A percentile compares a stretch with the other conserved stretches of the same genome.
Evolutionary conservation across 1,284 basidiomycete species (phyloP).

Genomic region (Ustilago crameri): DNA sequence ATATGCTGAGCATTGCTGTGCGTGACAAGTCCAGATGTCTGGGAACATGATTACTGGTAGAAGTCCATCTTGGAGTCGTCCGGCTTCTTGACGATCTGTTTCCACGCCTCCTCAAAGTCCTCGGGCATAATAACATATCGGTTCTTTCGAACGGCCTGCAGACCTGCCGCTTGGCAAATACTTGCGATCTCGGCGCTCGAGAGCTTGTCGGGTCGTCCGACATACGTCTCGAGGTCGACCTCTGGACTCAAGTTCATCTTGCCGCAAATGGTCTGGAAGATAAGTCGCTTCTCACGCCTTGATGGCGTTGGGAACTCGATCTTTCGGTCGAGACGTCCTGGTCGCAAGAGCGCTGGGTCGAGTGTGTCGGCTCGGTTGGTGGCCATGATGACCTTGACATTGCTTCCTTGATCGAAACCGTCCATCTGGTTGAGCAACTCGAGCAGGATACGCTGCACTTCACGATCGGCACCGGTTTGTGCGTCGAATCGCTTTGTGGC

Average conservation of each 20-base stretch:
- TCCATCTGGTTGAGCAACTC: slow-evolving; percentile 99
- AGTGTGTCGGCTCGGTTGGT: slow-evolving; percentile 68
- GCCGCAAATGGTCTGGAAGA: slow-evolving; percentile 96
- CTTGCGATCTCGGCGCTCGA: slow-evolving; percentile 95
- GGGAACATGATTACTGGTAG: slow-evolving; percentile 51
- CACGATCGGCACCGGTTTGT: slow-evolving; percentile 97
- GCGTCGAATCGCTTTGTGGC: slow-evolving; percentile 99
- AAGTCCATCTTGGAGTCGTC: slow-evolving; percentile 67
- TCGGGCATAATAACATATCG: slow-evolving; percentile 94
- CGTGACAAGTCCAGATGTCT: neutral
- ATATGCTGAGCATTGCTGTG: slow-evolving; percentile 21
- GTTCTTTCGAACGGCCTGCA: slow-evolving; percentile 98
- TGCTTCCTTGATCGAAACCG: slow-evolving; percentile 98
- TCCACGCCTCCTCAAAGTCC: slow-evolving; percentile 81
- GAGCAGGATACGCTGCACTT: slow-evolving; percentile 98
- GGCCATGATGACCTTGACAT: slow-evolving; percentile 79
- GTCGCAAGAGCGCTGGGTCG: slow-evolving; percentile 92
- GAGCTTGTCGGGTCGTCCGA: slow-evolving; percentile 93
- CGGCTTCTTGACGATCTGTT: slow-evolving; percentile 66
- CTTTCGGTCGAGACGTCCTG: slow-evolving; percentile 96
- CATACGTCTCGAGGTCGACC: slow-evolving; percentile 98
- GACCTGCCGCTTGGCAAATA: slow-evolving; percentile 94
- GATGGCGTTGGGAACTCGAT: slow-evolving; percentile 98
- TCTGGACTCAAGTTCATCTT: slow-evolving; percentile 99
- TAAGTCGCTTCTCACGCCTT: slow-evolving; percentile 92